Conservation (phyloP, 805 yeast genomes). For the Saturnispora zaruensis region DNA sequence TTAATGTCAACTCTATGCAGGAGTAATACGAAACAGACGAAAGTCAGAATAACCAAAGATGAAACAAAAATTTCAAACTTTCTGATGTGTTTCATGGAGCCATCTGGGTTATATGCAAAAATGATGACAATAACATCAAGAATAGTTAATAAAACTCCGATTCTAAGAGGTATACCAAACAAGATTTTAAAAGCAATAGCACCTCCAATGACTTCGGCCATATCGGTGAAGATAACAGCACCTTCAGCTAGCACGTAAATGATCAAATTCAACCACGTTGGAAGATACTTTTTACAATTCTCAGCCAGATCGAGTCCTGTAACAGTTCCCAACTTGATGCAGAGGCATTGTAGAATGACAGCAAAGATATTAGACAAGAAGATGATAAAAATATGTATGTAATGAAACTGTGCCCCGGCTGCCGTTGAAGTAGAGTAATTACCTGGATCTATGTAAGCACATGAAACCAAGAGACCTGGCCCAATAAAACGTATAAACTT, state of each 20-base stretch:
- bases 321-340: constrained; percentile 80
- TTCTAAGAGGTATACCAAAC: constrained; percentile 60
- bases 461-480: constrained; percentile 82
- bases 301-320: constrained; percentile 86
- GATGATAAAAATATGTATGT: constrained; percentile 62
- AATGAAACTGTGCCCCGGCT: constrained; percentile 76
- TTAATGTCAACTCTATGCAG: constrained; percentile 51
- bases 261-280: constrained; percentile 52
- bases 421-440: constrained; percentile 85
- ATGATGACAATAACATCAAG: constrained; percentile 73
- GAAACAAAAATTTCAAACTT: constrained; percentile 73
- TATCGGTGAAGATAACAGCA: constrained; percentile 86
- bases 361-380: constrained; percentile 79
- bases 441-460: constrained; percentile 93
- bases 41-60: constrained; percentile 61
- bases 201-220: constrained; percentile 92
- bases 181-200: constrained; percentile 78
- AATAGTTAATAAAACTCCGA: constrained; percentile 74
- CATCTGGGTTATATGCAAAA: constrained; percentile 70
- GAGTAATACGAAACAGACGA: constrained; percentile 66
- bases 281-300: constrained; percentile 66
- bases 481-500: constrained; percentile 69
- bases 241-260: constrained; percentile 70
- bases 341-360: constrained; percentile 69
- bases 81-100: constrained; percentile 65